phyloP scores from a whole-genome alignment of 208 protist genomes.

The Trypanosoma scelopori region DNA sequence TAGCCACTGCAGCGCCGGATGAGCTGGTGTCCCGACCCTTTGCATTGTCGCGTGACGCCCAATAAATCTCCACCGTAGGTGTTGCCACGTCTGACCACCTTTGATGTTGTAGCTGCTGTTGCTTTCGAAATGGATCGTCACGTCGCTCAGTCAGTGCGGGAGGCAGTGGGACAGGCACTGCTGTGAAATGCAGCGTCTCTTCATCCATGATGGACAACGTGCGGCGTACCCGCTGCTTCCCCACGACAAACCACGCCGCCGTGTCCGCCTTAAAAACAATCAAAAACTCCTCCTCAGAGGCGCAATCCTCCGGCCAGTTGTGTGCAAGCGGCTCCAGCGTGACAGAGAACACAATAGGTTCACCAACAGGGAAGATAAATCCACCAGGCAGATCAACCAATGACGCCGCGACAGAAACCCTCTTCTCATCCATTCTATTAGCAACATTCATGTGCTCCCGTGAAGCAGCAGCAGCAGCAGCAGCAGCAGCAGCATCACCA shows the following conservation, averaged over 20 bases:
- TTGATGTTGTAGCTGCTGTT: constrained; percentile 1
- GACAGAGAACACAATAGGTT: constrained; percentile 77
- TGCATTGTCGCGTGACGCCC: constrained; percentile 30
- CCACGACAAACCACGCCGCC: constrained; percentile 78
- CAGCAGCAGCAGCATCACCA: neutral
- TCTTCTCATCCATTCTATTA: neutral
- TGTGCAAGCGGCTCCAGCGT: constrained; percentile 64
- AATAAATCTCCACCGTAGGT: constrained; percentile 64
- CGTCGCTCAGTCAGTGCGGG: constrained; percentile 5
- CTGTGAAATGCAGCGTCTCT: constrained; percentile 63
- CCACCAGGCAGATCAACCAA: constrained; percentile 50
- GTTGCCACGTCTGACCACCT: constrained; percentile 26
- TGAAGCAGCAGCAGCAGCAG: neutral
- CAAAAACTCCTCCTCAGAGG: constrained; percentile 72
- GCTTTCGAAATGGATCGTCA: neutral
- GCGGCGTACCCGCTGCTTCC: constrained; percentile 64
- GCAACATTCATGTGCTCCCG: neutral
- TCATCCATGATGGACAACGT: constrained; percentile 75
- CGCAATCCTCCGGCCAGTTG: constrained; percentile 79
- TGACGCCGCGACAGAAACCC: constrained; percentile 25
- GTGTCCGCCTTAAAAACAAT: constrained; percentile 64
- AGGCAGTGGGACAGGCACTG: constrained; percentile 56
- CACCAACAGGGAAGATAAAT: constrained; percentile 63
- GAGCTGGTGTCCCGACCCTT: neutral
- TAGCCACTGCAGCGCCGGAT: constrained; percentile 28